phyloP scores from a whole-genome alignment of 2,329 filamentous ascomycete species.

The Periconia sp. region DNA sequence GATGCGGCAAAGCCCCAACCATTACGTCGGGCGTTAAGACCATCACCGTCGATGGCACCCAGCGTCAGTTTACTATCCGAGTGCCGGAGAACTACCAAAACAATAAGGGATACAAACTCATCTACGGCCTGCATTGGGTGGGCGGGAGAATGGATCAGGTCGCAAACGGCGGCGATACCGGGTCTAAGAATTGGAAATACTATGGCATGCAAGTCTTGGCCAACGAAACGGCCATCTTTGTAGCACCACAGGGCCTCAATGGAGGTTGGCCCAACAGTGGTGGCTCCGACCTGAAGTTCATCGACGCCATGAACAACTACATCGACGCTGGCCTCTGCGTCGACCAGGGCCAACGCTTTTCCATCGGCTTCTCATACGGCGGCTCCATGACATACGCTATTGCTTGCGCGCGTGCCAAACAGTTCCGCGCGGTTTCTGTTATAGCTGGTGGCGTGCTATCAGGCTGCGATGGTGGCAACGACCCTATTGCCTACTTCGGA shows the following conservation, averaged over 20 bases:
- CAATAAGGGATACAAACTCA: slow-evolving; percentile 40
- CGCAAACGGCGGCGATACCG: slow-evolving; percentile 11
- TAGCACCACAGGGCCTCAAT: slow-evolving; percentile 44
- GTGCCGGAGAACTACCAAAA: slow-evolving; percentile 43
- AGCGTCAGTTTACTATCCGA: slow-evolving; percentile 42
- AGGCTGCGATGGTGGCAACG: slow-evolving; percentile 27
- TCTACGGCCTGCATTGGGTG: slow-evolving; percentile 46
- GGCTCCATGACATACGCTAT: slow-evolving; percentile 45
- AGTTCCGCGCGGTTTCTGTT: slow-evolving; percentile 41
- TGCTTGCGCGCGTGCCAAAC: slow-evolving; percentile 43
- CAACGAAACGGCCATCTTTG: slow-evolving; percentile 42
- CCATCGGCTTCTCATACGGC: slow-evolving; percentile 48
- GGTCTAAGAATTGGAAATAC: slow-evolving; percentile 17
- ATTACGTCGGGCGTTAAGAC: slow-evolving; percentile 5
- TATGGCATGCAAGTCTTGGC: slow-evolving; percentile 43
- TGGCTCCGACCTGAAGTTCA: slow-evolving; percentile 44
- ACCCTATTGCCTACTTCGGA: slow-evolving; percentile 32
- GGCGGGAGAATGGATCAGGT: slow-evolving; percentile 44
- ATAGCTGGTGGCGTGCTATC: slow-evolving; percentile 1
- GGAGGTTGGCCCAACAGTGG: slow-evolving; percentile 42
- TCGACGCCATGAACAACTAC: slow-evolving; percentile 41
- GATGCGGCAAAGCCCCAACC: slow-evolving; percentile 2
- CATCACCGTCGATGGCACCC: slow-evolving; percentile 34
- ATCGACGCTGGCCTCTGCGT: slow-evolving; percentile 45
- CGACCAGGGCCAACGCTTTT: slow-evolving; percentile 43